Conservation (phyloP, 495 filamentous ascomycete genomes). For the Schizothecium vesticola region DNA sequence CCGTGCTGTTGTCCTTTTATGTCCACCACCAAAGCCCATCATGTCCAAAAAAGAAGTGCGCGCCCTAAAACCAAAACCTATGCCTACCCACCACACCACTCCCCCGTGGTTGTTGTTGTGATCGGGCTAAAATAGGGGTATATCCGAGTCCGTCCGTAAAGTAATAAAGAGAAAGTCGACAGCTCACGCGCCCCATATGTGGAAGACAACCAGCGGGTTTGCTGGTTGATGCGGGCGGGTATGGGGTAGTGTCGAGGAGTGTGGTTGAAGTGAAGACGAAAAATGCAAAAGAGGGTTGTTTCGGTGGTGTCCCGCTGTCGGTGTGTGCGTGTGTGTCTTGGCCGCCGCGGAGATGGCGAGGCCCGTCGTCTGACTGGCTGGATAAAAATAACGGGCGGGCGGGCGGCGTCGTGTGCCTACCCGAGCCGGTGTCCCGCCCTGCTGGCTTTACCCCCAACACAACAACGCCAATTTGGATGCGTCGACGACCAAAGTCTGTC, state of each 20-base stretch:
- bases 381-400: slow-evolving; percentile 13
- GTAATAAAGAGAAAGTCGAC: neutral
- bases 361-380: slow-evolving; percentile 5
- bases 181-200: neutral
- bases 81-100: neutral
- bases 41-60: neutral
- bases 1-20: neutral
- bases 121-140: neutral
- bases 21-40: neutral
- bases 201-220: no score
- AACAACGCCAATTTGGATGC: neutral
- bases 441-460: neutral
- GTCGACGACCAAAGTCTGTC: neutral
- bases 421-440: neutral
- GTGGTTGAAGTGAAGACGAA: slow-evolving; percentile 2
- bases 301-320: neutral
- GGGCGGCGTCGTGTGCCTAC: neutral
- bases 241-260: slow-evolving; percentile 3
- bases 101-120: neutral
- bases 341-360: neutral
- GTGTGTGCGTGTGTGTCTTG: neutral
- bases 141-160: neutral
- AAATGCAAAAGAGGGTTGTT: slow-evolving; percentile 3
- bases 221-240: neutral
- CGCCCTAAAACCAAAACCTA: neutral